These are phyloP conservation scores for Saccharum hybrid DNA, from an alignment of 202 grass and related monocot genomes.

Conservation along the genomic window DNA sequence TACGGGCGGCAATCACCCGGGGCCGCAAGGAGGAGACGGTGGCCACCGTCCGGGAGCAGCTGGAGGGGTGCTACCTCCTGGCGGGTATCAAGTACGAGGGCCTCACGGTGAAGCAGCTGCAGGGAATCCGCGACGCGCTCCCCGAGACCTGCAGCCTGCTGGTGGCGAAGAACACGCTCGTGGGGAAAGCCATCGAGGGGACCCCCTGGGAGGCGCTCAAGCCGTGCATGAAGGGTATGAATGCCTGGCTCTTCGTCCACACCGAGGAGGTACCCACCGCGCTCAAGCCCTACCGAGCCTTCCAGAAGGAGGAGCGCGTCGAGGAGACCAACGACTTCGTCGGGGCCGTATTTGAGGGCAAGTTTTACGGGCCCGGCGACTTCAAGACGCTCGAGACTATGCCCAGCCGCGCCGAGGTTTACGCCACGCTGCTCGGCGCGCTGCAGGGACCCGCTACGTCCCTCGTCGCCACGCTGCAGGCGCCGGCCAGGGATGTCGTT, in stretches of 20 bases:
- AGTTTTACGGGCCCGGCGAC: conserved; percentile 71
- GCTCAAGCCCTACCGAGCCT: conserved; percentile 75
- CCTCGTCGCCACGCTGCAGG: conserved; percentile 73
- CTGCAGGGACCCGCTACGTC: conserved; percentile 71
- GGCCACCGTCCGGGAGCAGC: conserved; percentile 59
- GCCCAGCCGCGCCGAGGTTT: conserved; percentile 77
- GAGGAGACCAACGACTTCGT: conserved; percentile 78
- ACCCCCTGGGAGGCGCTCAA: conserved; percentile 76
- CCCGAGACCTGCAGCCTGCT: conserved; percentile 71
- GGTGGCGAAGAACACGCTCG: conserved; percentile 86
- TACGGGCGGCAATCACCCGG: conserved; percentile 65
- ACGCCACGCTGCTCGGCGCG: conserved; percentile 69
- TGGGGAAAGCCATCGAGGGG: conserved; percentile 91
- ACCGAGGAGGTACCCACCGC: conserved; percentile 78
- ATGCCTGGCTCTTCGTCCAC: conserved; percentile 87
- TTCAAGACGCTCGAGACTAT: conserved; percentile 88
- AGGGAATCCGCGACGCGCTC: conserved; percentile 70
- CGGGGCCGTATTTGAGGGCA: conserved; percentile 87
- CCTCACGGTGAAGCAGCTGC: conserved; percentile 81
- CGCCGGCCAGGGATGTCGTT: conserved; percentile 68
- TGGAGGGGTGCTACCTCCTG: conserved; percentile 76
- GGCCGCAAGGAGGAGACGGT: conserved; percentile 76
- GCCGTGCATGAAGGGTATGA: conserved; percentile 91
- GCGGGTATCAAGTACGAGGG: conserved; percentile 85
- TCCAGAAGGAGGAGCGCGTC: conserved; percentile 82